A percentile compares a stretch with the other conserved stretches of the same genome.
These are phyloP conservation scores for Salvia splendens DNA, from an alignment of 257 asterid genomes.

Conservation along the genomic window DNA sequence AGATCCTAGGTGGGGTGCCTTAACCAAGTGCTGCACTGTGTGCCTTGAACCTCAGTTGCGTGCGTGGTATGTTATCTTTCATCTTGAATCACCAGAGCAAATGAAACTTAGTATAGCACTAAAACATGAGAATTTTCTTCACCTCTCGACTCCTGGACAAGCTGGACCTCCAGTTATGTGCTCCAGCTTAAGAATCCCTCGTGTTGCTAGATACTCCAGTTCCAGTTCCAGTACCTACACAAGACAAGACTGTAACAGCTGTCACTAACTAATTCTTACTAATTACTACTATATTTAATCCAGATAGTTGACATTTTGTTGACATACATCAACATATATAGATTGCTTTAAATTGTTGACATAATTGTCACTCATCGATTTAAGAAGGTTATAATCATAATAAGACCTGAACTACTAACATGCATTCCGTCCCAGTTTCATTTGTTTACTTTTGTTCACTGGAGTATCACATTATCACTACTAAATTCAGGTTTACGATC, in stretches of 20 bases:
- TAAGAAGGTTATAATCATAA: no score
- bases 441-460: no score
- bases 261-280: not conserved
- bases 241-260: conserved; percentile 24
- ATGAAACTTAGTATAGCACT: not conserved
- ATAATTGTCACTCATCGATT: no score
- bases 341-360: no score
- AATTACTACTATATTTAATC: conserved; percentile 8
- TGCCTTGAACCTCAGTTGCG: not conserved
- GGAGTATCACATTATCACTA: no score
- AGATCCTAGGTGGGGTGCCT: not conserved
- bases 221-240: conserved; percentile 74
- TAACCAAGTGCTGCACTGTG: not conserved
- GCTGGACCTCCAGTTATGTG: conserved; percentile 83
- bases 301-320: conserved; percentile 5
- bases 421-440: no score
- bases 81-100: not conserved
- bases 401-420: no score
- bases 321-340: no score
- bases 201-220: conserved; percentile 79
- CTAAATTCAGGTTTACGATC: no score
- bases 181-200: conserved; percentile 77
- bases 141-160: conserved; percentile 93
- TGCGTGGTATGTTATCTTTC: not conserved
- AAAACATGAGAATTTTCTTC: conserved; percentile 25